Percentiles rank a stretch among this genome's conserved stretches.
phyloP scores from a whole-genome alignment of 1,139 yeast species.

The Yamadazyma friedrichii region DNA sequence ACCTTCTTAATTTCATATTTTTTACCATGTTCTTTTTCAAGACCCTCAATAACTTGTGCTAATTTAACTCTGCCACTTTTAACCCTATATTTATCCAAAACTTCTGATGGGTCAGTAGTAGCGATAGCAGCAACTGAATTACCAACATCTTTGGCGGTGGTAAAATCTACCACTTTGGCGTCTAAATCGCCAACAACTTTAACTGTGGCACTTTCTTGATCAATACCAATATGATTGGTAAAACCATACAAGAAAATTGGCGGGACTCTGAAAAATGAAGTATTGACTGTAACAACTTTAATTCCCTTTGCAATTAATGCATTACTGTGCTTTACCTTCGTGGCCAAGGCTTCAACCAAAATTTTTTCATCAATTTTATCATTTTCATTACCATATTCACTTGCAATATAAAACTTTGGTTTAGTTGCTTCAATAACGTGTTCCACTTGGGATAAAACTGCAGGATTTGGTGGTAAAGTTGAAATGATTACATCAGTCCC shows the following conservation, averaged over 20 bases:
- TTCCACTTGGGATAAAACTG: constrained; percentile 24
- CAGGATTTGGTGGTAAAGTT: constrained; percentile 30
- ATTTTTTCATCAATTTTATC: constrained; percentile 17
- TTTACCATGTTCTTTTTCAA: constrained; percentile 39
- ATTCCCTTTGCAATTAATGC: constrained; percentile 46
- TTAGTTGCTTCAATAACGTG: constrained; percentile 37
- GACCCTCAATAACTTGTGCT: constrained; percentile 37
- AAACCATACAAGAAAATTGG: constrained; percentile 35
- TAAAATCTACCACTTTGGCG: constrained; percentile 22
- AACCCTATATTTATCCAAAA: constrained; percentile 49
- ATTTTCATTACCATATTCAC: constrained; percentile 58
- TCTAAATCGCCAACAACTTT: constrained; percentile 20
- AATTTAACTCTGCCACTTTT: constrained; percentile 41
- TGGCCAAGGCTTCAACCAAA: constrained; percentile 34
- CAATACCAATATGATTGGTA: constrained; percentile 38
- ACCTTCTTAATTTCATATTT: constrained; percentile 23
- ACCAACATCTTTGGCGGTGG: constrained; percentile 49
- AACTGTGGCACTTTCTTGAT: constrained; percentile 35
- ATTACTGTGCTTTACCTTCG: constrained; percentile 40
- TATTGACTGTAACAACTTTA: constrained; percentile 50
- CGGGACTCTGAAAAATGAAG: constrained; percentile 44
- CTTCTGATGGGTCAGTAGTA: constrained; percentile 33
- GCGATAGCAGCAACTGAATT: constrained; percentile 41
- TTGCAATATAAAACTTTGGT: constrained; percentile 58
- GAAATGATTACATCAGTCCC: constrained; percentile 55